phyloP scores from a whole-genome alignment of 2,329 filamentous ascomycete genomes.

The Fusarium humuli region DNA sequence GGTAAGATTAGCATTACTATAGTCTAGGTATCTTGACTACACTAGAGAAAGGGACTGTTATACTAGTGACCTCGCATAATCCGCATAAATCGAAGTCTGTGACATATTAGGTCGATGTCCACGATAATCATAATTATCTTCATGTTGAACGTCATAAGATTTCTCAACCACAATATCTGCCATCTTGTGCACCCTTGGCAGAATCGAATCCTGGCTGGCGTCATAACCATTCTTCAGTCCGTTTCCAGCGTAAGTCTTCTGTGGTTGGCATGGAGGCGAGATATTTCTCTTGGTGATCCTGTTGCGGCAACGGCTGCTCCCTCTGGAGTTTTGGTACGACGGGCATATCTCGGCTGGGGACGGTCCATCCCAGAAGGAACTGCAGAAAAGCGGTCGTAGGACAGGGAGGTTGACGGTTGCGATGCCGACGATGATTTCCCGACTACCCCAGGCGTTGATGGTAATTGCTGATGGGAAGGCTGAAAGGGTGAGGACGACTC shows the following conservation, averaged over 20 bases:
- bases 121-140: background rate
- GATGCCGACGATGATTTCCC: constrained; percentile 53
- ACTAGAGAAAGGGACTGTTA: background rate
- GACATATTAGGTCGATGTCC: background rate
- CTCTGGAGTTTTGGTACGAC: background rate
- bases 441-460: constrained; percentile 45
- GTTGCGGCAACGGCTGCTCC: constrained; percentile 3
- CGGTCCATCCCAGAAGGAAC: constrained; percentile 20
- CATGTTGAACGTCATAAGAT: background rate
- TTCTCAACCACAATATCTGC: constrained; percentile 26
- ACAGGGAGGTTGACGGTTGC: constrained; percentile 51
- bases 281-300: background rate
- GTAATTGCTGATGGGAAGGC: constrained; percentile 40
- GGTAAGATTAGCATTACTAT: background rate
- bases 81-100: background rate
- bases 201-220: constrained; percentile 31
- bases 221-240: background rate
- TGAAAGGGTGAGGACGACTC: constrained; percentile 37
- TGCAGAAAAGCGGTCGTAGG: constrained; percentile 26
- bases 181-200: constrained; percentile 3
- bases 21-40: background rate
- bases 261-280: background rate
- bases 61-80: background rate
- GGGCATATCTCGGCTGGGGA: background rate
- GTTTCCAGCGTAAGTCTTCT: background rate